phyloP scores from a whole-genome alignment of 2,329 filamentous ascomycete species.

The Cucurbitaria berberidis region DNA sequence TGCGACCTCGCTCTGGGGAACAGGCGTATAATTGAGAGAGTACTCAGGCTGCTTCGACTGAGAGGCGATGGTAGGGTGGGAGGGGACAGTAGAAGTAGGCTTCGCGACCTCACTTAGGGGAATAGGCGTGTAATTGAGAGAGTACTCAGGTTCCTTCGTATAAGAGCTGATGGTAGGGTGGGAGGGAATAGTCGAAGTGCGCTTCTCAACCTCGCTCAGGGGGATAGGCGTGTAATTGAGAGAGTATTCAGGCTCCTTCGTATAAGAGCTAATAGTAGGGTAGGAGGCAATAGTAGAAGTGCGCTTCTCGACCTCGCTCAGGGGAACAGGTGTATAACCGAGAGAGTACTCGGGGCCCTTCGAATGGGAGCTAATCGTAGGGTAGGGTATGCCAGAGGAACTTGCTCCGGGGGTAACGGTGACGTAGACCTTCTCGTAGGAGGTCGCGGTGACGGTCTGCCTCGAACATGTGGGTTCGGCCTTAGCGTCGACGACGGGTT shows the following conservation, averaged over 20 bases:
- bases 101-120: not conserved
- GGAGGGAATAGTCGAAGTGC: not conserved
- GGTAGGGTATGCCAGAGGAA: no score
- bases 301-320: not conserved
- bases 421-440: conserved; percentile 28
- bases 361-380: conserved; percentile 5
- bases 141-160: not conserved
- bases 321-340: not conserved
- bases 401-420: conserved; percentile 26
- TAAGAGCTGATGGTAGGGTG: conserved; percentile 13
- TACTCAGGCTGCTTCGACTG: not conserved
- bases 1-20: not conserved
- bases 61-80: conserved; percentile 12
- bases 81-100: not conserved
- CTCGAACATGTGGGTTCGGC: conserved; percentile 10
- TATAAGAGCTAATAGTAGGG: conserved; percentile 10
- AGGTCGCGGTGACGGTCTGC: conserved; percentile 26
- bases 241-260: not conserved
- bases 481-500: conserved; percentile 1
- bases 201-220: not conserved
- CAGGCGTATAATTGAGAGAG: not conserved
- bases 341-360: not conserved
- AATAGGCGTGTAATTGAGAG: not conserved
- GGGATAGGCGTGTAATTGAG: not conserved
- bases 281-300: not conserved